These are phyloP conservation scores for Phyllosticta citrichinensis DNA, from an alignment of 2,329 filamentous ascomycete genomes.

Conservation along the genomic window DNA sequence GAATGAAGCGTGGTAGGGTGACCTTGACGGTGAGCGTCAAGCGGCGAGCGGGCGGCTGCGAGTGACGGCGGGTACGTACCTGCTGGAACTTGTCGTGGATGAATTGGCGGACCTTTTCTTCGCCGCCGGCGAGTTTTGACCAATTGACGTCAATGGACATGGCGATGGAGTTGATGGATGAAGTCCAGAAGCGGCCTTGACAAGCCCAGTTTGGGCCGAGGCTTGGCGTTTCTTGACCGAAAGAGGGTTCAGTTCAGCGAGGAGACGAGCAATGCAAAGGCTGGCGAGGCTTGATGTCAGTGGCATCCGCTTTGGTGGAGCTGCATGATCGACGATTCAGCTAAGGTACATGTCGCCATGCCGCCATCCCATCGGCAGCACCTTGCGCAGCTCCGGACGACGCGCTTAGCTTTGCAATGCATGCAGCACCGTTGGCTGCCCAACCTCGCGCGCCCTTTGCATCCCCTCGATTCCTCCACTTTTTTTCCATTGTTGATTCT, in stretches of 20 bases:
- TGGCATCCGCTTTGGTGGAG: slow-evolving; percentile 14
- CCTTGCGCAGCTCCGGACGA: background rate
- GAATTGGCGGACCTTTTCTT: slow-evolving; percentile 80
- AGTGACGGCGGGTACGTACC: background rate
- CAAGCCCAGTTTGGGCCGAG: background rate
- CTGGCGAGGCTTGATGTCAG: slow-evolving; percentile 24
- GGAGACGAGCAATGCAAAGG: slow-evolving; percentile 14
- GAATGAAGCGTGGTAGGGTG: slow-evolving; percentile 87
- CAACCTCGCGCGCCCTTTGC: slow-evolving; percentile 13
- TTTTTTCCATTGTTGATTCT: slow-evolving; percentile 18
- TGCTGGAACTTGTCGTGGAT: slow-evolving; percentile 94
- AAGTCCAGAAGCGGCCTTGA: background rate
- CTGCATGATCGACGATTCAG: slow-evolving; percentile 3
- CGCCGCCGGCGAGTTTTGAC: slow-evolving; percentile 83
- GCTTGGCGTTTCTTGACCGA: slow-evolving; percentile 1
- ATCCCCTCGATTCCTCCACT: slow-evolving; percentile 2
- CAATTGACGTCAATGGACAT: slow-evolving; percentile 99
- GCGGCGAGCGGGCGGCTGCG: background rate
- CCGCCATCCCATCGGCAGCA: background rate
- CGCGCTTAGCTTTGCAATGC: slow-evolving; percentile 13
- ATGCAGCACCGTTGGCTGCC: slow-evolving; percentile 22
- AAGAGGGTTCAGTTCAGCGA: background rate
- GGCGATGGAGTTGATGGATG: background rate
- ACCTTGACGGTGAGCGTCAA: slow-evolving; percentile 34
- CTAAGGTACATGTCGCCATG: background rate